These are phyloP conservation scores for Gaeumannomyces sp. DNA, from an alignment of 2,329 filamentous ascomycete species.

Conservation along the genomic window DNA sequence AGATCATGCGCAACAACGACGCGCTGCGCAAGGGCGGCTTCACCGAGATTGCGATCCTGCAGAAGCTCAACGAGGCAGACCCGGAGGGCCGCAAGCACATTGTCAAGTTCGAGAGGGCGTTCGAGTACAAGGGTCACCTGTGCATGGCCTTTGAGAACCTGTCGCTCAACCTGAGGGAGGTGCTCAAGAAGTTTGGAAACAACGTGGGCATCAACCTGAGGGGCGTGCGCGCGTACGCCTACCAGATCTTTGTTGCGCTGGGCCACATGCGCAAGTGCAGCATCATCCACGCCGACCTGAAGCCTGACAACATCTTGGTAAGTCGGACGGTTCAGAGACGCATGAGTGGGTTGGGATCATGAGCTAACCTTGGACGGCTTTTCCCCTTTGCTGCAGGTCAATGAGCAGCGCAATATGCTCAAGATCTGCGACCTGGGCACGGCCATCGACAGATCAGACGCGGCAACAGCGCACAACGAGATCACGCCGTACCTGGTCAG, in stretches of 20 bases:
- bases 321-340: slow-evolving; percentile 17
- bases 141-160: slow-evolving; percentile 98
- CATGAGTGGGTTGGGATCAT: not conserved
- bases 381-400: slow-evolving; percentile 43
- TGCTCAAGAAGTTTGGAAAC: slow-evolving; percentile 91
- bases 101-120: slow-evolving; percentile 78
- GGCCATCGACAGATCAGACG: slow-evolving; percentile 83
- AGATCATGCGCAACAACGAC: slow-evolving; percentile 96
- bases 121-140: slow-evolving; percentile 90
- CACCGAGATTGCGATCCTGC: slow-evolving; percentile 89
- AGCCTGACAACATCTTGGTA: slow-evolving; percentile 94
- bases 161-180: slow-evolving; percentile 85
- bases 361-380: not conserved
- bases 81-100: slow-evolving; percentile 87
- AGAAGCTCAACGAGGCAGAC: slow-evolving; percentile 80
- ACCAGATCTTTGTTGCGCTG: slow-evolving; percentile 88
- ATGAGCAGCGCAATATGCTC: slow-evolving; percentile 73
- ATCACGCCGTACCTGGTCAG: slow-evolving; percentile 94
- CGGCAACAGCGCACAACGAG: slow-evolving; percentile 64
- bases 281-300: slow-evolving; percentile 91
- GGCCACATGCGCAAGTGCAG: slow-evolving; percentile 85
- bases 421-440: slow-evolving; percentile 97
- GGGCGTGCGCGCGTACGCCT: slow-evolving; percentile 82
- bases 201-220: slow-evolving; percentile 87
- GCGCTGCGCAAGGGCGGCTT: slow-evolving; percentile 84